Base-by-base conservation (phyloP, 208 protist species). In the Crithidia mellificae region DNA sequence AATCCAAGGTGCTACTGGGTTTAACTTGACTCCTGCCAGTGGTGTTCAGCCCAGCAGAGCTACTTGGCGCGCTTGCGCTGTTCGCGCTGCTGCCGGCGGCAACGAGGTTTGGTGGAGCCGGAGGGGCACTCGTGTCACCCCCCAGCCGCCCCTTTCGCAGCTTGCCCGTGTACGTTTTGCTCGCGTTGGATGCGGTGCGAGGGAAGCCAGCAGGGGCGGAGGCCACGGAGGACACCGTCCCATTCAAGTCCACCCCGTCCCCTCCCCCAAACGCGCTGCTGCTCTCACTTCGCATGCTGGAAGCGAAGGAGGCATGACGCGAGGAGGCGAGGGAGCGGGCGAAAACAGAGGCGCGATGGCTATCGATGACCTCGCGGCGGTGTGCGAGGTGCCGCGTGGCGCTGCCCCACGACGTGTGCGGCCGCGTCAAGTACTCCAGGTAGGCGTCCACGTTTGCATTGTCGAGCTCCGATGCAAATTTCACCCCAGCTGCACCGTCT, bases 341-440 rank as follows among this genome's bases (percentile, higher is more conserved):
- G 38, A 77, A 63, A 39, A 87, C 63, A 15, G 77, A 74, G 12
- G 70, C 55, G 22, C 63, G 53, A 47, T 85, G 85, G 52, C 83
- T 74, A 38, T 82, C 75, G 12, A 88, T 73, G 8, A 79, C 78
- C 27, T 81, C 67, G 27, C 67, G 70, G 12, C 74, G 66, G 24
- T 69, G 65, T 50, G 83, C 71, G 51, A 78, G 15, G n/a, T 71
- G 59, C 2, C 68, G 71, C 9, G 67, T 66, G 19, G 87, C 91
- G 71, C 91, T 93, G 14, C 77, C 77, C 89, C 91, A 96, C n/a
- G 85, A 92, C n/a, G 63, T 79, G 76, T 96, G 91, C 6, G 91
- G 91, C 0, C 81, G 80, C 6, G 87, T 93, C 58, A 96, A 63
- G 74, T 96, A 96, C 66, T 96, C 88, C 20, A 96, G 63, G 63